Evolutionary conservation across 2,329 filamentous ascomycete genomes (phyloP), one percentile per base, ranked within the genome.

Genomic region (Neofusicoccum parvum): DNA sequence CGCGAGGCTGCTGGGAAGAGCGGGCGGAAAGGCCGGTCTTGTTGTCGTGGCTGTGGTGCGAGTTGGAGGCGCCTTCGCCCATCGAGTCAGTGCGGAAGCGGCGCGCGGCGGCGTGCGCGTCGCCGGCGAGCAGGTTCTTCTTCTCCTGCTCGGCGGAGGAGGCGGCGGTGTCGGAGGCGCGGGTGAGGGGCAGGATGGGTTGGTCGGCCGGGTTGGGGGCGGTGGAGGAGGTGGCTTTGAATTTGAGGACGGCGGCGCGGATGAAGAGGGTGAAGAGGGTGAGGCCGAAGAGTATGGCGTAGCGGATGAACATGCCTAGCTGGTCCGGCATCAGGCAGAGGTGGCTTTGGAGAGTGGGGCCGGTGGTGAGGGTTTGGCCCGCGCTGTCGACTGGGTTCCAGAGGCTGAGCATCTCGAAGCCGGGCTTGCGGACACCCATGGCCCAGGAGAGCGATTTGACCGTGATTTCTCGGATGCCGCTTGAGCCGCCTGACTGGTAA

Each of bases 361-460:
- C 59, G 83, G 87, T 53, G 27, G n/a, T 11, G 23, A 75, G 51
- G 1, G 74, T 67, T n/a, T 70, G 72, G 2, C 77, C 77, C 1
- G 62, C 65, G 12, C 80, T 80, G 71, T 94, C 90, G 64, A 98
- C 84, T 0, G 95, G 95, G 74, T 99, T 98, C 87, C 92, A 97
- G 65, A 99, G 82, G 75, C 92, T 97, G 46, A 93, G 86, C 80
- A 97, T 88, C 68, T 95, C 82, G 70, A 99, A 95, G 0, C 93
- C 95, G 0, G 95, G 95, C 5, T 86, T 89, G 0, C 92, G 86
- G 1, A 99, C 91, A 9, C 95, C 94, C 95, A 98, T 98, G 17
- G 92, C 93, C 92, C 94, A 97, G 73, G 90, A 96, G 70, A 96
- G 88, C 73, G 90, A 94, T 80, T 99, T 99, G 71, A 98, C 93